Percentiles rank a stretch among this genome's conserved stretches.
phyloP scores from a whole-genome alignment of 306 rosid species.

The Sesbania bispinosa region DNA sequence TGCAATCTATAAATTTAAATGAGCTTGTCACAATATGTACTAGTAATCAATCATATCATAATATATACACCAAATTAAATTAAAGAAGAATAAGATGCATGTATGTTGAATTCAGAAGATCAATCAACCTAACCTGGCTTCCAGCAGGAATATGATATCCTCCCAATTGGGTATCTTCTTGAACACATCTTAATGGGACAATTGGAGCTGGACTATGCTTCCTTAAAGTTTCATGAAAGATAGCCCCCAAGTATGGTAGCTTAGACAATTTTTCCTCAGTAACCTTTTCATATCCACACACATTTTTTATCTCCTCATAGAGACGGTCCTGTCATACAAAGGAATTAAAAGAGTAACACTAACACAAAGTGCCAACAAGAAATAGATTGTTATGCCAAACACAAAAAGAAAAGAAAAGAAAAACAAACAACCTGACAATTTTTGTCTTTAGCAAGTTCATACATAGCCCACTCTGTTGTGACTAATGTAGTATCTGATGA shows the following conservation, averaged over 20 bases:
- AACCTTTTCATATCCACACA: conserved; percentile 47
- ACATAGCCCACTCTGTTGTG: conserved; percentile 70
- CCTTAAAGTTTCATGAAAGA: too few relatives aligned
- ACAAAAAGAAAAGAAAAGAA: too few relatives aligned
- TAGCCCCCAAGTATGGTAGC: conserved; percentile 57
- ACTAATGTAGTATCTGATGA: conserved; percentile 62
- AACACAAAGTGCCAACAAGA: not conserved
- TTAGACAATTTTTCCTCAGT: conserved; percentile 49
- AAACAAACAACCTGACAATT: conserved; percentile 45
- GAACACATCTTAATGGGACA: too few relatives aligned
- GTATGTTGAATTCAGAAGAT: not conserved
- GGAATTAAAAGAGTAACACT: not conserved
- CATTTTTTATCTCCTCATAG: conserved; percentile 36
- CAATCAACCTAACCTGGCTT: too few relatives aligned
- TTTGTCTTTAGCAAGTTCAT: conserved; percentile 55
- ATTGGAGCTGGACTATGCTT: too few relatives aligned
- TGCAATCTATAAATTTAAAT: conserved; percentile 43
- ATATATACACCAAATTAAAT: too few relatives aligned
- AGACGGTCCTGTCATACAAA: conserved; percentile 44
- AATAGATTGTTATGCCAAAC: too few relatives aligned
- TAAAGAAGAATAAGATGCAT: too few relatives aligned
- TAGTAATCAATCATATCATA: too few relatives aligned
- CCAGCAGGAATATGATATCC: too few relatives aligned
- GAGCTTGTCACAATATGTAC: too few relatives aligned
- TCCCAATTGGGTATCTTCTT: too few relatives aligned